Conservation (phyloP, 768 basidiomycete species). For the Tylopilus subfusipes region DNA sequence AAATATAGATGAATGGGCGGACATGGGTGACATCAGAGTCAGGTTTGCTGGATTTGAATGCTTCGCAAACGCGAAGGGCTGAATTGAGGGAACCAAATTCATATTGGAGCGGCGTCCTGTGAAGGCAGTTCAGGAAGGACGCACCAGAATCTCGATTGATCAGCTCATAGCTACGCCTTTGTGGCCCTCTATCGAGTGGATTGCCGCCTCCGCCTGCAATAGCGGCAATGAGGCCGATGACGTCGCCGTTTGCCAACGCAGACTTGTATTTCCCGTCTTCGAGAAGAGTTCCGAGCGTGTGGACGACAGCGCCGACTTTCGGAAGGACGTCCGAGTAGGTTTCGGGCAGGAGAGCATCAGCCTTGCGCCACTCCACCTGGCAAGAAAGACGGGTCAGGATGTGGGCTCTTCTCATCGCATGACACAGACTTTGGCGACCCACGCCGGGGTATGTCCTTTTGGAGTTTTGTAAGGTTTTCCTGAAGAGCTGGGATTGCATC, state of each 20-base stretch:
- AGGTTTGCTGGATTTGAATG: constrained; percentile 54
- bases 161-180: constrained; percentile 59
- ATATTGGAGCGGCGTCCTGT: constrained; percentile 3
- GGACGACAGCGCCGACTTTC: constrained; percentile 74
- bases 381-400: constrained; percentile 4
- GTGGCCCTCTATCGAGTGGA: constrained; percentile 52
- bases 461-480: constrained; percentile 82
- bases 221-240: constrained; percentile 48
- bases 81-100: constrained; percentile 12
- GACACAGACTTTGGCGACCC: constrained; percentile 66
- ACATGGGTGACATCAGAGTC: constrained; percentile 26
- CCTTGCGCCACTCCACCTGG: constrained; percentile 86
- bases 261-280: constrained; percentile 80
- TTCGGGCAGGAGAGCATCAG: constrained; percentile 74
- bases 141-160: constrained; percentile 90
- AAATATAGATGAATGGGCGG: constrained; percentile 89
- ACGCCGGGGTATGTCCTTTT: constrained; percentile 87
- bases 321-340: constrained; percentile 69
- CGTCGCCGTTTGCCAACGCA: constrained; percentile 56
- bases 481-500: constrained; percentile 58
- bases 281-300: constrained; percentile 88
- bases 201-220: constrained; percentile 46
- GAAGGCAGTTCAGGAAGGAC: constrained; percentile 27
- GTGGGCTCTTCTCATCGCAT: neutral
- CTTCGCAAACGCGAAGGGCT: constrained; percentile 77